Percentiles rank a stretch among this genome's conserved stretches.
phyloP scores from a whole-genome alignment of 768 basidiomycete genomes.

The Trametes punicea region DNA sequence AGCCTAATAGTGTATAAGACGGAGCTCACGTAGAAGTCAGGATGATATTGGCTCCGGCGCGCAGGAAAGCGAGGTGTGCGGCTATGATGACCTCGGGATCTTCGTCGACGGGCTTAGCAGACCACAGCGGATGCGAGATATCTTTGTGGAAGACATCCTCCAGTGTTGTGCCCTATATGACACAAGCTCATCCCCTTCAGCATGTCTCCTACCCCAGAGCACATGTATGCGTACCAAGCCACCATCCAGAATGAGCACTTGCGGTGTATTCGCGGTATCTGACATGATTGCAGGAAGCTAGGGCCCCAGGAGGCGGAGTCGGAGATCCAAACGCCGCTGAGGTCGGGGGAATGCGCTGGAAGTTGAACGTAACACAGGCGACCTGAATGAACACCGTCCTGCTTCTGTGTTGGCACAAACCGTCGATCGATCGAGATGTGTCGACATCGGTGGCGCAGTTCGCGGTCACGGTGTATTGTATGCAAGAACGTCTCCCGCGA shows the following conservation, averaged over 20 bases:
- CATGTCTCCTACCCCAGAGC: neutral
- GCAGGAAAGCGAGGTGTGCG: slow-evolving; percentile 60
- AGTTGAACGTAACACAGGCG: too few relatives aligned
- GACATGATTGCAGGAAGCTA: neutral
- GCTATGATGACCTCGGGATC: slow-evolving; percentile 51
- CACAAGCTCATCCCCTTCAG: neutral
- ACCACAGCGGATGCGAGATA: slow-evolving; percentile 67
- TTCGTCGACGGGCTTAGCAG: slow-evolving; percentile 54
- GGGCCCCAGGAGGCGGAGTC: too few relatives aligned
- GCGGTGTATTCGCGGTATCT: neutral
- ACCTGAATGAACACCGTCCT: neutral
- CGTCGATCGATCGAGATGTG: slow-evolving; percentile 6
- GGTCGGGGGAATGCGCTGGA: too few relatives aligned
- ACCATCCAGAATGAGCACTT: slow-evolving; percentile 13
- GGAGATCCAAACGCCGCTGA: too few relatives aligned
- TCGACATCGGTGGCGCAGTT: neutral
- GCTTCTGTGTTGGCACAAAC: neutral
- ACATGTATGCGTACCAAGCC: slow-evolving; percentile 18
- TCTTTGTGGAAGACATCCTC: slow-evolving; percentile 47
- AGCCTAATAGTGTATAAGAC: neutral
- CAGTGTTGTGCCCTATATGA: slow-evolving; percentile 57
- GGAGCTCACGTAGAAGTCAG: slow-evolving; percentile 61
- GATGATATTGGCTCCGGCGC: slow-evolving; percentile 64
- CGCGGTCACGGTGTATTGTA: neutral
- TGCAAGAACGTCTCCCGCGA: neutral